Conservation (phyloP, 148 eudicot species). For the Amaranthus palmeri region DNA sequence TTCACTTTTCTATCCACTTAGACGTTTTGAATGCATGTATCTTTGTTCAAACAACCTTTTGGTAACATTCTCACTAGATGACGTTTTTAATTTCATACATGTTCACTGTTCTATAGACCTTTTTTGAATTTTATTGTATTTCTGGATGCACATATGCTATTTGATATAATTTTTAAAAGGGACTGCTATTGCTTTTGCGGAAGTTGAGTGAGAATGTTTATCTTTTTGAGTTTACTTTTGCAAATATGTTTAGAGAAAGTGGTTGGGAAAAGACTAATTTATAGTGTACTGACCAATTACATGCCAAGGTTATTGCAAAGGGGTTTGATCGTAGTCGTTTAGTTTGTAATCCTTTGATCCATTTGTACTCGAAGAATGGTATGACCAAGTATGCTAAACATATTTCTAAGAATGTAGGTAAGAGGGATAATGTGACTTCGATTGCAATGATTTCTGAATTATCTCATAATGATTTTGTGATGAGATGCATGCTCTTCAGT, state of each 20-base stretch:
- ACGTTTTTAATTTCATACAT: too few relatives aligned
- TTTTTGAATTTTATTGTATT: too few relatives aligned
- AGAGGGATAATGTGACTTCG: conserved; percentile 77
- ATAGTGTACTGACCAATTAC: conserved; percentile 45
- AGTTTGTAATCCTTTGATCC: conserved; percentile 71
- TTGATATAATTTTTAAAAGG: conserved; percentile 48
- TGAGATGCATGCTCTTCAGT: conserved; percentile 65
- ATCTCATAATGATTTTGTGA: conserved; percentile 54
- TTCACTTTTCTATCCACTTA: too few relatives aligned
- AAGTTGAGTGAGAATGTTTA: conserved; percentile 42
- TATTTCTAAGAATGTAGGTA: conserved; percentile 40
- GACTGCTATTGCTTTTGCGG: conserved; percentile 38
- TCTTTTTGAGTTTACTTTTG: conserved; percentile 52
- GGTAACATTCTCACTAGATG: conserved; percentile 20
- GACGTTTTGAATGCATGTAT: too few relatives aligned
- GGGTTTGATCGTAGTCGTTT: conserved; percentile 45
- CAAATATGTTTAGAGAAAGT: conserved; percentile 46
- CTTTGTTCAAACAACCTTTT: not conserved
- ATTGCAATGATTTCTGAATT: conserved; percentile 92
- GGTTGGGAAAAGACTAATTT: conserved; percentile 27
- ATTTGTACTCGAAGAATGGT: conserved; percentile 73
- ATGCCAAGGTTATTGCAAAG: conserved; percentile 44
- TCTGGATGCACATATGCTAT: conserved; percentile 40
- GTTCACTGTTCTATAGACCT: too few relatives aligned
- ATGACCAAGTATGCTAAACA: conserved; percentile 42